These are phyloP conservation scores for Penicillium brevicompactum DNA, from an alignment of 2,329 filamentous ascomycete species.

Conservation along the genomic window DNA sequence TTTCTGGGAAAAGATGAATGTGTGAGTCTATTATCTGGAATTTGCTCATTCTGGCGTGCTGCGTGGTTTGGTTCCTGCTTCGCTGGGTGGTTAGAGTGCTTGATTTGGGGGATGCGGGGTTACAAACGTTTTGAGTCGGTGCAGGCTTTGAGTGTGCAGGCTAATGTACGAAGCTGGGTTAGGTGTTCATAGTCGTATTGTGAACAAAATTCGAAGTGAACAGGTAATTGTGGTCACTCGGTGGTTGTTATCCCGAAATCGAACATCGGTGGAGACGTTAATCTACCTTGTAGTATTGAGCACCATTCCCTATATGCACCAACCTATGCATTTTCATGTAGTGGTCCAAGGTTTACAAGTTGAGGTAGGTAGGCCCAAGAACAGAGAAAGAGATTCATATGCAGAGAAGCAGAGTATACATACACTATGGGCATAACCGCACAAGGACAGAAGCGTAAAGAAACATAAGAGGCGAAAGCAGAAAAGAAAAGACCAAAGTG, in stretches of 20 bases:
- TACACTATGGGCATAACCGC: constrained; percentile 7
- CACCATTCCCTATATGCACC: too few relatives aligned
- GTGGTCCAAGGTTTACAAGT: not conserved
- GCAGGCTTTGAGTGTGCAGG: not conserved
- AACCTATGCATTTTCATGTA: not conserved
- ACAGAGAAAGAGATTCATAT: constrained; percentile 8
- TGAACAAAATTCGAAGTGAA: not conserved
- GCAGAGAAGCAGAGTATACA: constrained; percentile 10
- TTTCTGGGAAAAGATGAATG: constrained; percentile 80
- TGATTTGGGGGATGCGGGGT: not conserved
- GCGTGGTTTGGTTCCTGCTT: not conserved
- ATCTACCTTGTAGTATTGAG: not conserved
- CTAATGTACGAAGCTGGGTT: not conserved
- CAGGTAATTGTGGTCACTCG: not conserved
- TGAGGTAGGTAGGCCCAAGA: not conserved
- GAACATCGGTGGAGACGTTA: not conserved
- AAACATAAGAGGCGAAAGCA: constrained; percentile 4
- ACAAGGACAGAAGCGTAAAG: constrained; percentile 6
- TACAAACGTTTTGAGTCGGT: not conserved
- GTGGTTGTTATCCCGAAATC: constrained; percentile 5
- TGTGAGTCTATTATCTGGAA: constrained; percentile 76
- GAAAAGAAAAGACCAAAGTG: not conserved
- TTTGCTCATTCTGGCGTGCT: not conserved
- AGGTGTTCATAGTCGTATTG: too few relatives aligned
- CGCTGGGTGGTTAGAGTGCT: not conserved